A percentile compares a stretch with the other conserved stretches of the same genome.
These are phyloP conservation scores for Gentiana straminea DNA, from an alignment of 257 asterid species.

Conservation along the genomic window DNA sequence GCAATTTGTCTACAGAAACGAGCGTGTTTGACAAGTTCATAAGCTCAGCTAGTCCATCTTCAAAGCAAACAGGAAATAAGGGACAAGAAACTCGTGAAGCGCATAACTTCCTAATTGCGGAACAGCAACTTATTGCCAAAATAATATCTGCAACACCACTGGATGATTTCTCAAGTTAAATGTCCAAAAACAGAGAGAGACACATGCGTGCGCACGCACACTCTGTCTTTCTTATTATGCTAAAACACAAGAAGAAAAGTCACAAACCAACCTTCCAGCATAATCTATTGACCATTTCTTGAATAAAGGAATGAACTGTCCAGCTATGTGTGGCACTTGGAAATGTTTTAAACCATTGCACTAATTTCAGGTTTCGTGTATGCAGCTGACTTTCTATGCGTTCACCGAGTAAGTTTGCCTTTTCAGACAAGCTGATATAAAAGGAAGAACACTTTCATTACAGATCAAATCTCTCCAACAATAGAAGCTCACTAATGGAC, in stretches of 20 bases:
- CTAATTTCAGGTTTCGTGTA: conserved; percentile 37
- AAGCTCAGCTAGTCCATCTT: conserved; percentile 42
- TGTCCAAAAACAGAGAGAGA: too few species aligned
- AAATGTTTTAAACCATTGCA: conserved; percentile 55
- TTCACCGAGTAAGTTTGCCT: conserved; percentile 32
- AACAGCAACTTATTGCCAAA: conserved; percentile 62
- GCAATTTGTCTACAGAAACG: conserved; percentile 48
- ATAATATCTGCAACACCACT: conserved; percentile 86
- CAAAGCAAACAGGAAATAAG: conserved; percentile 24
- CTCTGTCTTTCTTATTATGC: background rate
- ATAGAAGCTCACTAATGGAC: too few species aligned
- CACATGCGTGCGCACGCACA: too few species aligned
- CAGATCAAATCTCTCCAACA: background rate
- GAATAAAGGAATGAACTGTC: conserved; percentile 52
- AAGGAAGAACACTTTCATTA: conserved; percentile 7
- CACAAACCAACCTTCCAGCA: conserved; percentile 55
- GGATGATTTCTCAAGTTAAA: conserved; percentile 28
- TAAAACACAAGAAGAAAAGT: background rate
- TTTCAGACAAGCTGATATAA: conserved; percentile 47
- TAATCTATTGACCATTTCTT: conserved; percentile 80
- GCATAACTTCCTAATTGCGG: conserved; percentile 46
- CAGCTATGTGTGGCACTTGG: conserved; percentile 58
- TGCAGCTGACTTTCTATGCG: conserved; percentile 45
- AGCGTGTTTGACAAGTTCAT: conserved; percentile 40
- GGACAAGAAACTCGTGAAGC: conserved; percentile 34